Evolutionary conservation across 2,329 filamentous ascomycete genomes (phyloP).

Genomic region (Phialophora chinensis): DNA sequence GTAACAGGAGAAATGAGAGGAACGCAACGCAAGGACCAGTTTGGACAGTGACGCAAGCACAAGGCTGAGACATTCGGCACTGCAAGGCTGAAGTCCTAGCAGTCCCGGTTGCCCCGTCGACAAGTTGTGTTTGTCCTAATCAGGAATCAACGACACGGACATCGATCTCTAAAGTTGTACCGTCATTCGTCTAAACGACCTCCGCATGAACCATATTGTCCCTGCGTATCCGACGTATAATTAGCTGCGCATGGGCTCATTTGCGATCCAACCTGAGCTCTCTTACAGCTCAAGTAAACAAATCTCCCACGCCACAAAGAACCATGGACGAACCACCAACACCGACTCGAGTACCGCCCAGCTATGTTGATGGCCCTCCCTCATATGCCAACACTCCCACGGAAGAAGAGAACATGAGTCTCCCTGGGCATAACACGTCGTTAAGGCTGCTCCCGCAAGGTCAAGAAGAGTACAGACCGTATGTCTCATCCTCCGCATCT

Average conservation of each 20-base stretch:
- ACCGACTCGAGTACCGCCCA: conserved; percentile 42
- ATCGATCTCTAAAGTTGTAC: neutral
- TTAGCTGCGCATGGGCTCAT: conserved; percentile 28
- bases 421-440: conserved; percentile 47
- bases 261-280: conserved; percentile 23
- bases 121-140: conserved; percentile 17
- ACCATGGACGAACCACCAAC: conserved; percentile 37
- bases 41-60: neutral
- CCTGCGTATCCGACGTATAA: neutral
- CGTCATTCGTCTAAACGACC: conserved; percentile 18
- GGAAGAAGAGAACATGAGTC: conserved; percentile 44
- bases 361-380: conserved; percentile 52
- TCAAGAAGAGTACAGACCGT: conserved; percentile 49
- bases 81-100: conserved; percentile 18
- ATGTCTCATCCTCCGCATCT: conserved; percentile 43
- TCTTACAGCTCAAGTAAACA: conserved; percentile 26
- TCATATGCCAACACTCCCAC: conserved; percentile 45
- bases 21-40: neutral
- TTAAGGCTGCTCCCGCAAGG: conserved; percentile 54
- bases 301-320: conserved; percentile 14
- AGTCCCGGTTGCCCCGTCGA: conserved; percentile 15
- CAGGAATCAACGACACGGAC: conserved; percentile 2
- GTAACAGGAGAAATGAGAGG: neutral
- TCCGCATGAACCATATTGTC: conserved; percentile 16
- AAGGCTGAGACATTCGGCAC: conserved; percentile 12